phyloP scores from a whole-genome alignment of 2,329 filamentous ascomycete species.

The Venturia carpophila region DNA sequence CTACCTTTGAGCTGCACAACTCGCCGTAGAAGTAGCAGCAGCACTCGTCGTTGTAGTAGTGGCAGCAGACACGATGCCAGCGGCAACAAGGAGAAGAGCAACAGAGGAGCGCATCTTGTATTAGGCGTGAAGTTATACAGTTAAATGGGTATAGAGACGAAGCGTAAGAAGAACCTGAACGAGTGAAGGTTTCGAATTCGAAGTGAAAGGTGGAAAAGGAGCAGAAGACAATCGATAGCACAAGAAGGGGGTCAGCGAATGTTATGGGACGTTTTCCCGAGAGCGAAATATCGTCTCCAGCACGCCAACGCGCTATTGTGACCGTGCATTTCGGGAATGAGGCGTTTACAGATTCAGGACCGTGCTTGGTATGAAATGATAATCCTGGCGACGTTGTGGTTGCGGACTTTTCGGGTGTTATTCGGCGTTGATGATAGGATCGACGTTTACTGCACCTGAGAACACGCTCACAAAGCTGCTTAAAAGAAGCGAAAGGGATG shows the following conservation, averaged over 20 bases:
- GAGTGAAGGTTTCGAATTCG: conserved; percentile 23
- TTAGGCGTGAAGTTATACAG: not conserved
- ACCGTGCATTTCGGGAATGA: conserved; percentile 8
- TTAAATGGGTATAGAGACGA: conserved; percentile 16
- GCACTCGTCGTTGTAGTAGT: conserved; percentile 27
- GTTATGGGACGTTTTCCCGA: not conserved
- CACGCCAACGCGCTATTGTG: not conserved
- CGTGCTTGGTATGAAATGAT: conserved; percentile 8
- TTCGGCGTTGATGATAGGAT: not conserved
- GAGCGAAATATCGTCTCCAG: not conserved
- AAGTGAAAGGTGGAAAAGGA: conserved; percentile 16
- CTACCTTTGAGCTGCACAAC: conserved; percentile 34
- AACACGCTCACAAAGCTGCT: not conserved
- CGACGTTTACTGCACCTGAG: not conserved
- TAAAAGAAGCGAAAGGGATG: not conserved
- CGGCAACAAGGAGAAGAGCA: conserved; percentile 28
- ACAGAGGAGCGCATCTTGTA: conserved; percentile 30
- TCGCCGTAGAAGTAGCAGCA: conserved; percentile 25
- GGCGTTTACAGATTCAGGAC: not conserved
- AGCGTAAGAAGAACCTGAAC: conserved; percentile 22
- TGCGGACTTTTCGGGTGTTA: not conserved
- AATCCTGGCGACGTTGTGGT: not conserved
- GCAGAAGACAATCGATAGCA: not conserved
- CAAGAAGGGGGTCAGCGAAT: conserved; percentile 4
- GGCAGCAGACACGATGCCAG: conserved; percentile 36